Percentiles rank a stretch among this genome's conserved stretches.
Evolutionary conservation across 176 grass and related monocot genomes (phyloP).

Genomic region (Luzula sylvatica): DNA sequence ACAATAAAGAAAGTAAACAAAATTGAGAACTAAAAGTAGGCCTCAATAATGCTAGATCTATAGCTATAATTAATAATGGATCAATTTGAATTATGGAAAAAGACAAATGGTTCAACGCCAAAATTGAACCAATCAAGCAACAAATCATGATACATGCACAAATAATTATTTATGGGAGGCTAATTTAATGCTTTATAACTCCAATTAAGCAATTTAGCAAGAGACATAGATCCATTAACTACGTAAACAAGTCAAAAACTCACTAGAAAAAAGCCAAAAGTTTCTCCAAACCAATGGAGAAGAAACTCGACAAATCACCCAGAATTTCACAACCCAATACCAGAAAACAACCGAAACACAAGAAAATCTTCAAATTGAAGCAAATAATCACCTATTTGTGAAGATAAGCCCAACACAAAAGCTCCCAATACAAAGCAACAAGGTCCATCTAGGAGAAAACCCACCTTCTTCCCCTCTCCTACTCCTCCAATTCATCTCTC

Average conservation of each 20-base stretch:
- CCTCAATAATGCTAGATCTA: not conserved
- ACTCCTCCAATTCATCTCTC: conserved; percentile 21
- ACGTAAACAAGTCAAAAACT: too few relatives aligned
- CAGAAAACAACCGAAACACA: not conserved
- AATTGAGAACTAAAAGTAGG: conserved; percentile 14
- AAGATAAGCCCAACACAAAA: conserved; percentile 85
- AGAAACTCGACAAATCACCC: not conserved
- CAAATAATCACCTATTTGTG: conserved; percentile 48
- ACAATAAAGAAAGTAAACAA: not conserved
- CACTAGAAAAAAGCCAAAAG: too few relatives aligned
- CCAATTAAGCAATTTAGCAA: too few relatives aligned
- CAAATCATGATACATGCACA: too few relatives aligned
- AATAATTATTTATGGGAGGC: too few relatives aligned
- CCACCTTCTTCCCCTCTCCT: conserved; percentile 24
- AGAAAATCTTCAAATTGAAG: conserved; percentile 11
- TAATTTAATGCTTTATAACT: too few relatives aligned
- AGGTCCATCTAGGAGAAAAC: conserved; percentile 41
- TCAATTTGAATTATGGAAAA: too few relatives aligned
- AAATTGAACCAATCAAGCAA: too few relatives aligned
- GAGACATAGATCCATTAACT: too few relatives aligned
- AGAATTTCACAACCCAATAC: not conserved
- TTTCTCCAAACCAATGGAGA: too few relatives aligned
- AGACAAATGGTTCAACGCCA: too few relatives aligned
- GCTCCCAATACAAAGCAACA: conserved; percentile 83
- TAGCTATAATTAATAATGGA: not conserved